Base-by-base conservation (phyloP, 2,329 filamentous ascomycete species). In the Sphaerulina musiva region DNA sequence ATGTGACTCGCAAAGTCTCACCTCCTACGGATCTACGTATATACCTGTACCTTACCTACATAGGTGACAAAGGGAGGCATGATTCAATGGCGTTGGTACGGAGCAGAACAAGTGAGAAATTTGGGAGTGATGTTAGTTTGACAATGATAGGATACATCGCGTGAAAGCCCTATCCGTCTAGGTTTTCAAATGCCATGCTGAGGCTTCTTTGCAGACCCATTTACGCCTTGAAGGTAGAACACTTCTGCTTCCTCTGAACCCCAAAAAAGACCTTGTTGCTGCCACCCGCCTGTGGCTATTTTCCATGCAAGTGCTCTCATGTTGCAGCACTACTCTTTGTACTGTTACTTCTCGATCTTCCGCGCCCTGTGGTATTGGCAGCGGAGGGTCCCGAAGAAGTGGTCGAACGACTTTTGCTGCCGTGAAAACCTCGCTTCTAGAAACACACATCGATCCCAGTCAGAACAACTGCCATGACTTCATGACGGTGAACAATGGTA, bases 111-210 rank as follows among this genome's bases (percentile, higher is more conserved):
- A 31, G 8, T 6, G 23, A 29, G 8, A n/a, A 14, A n/a, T 9
- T 8, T 46, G 14, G 31, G 8, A 23, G 29, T 39, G 32, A 44
- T 44, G 29, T 38, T 34, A 47, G 45, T 26, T 29, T 49, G 52
- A 52, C 29, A 48, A 51, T 55, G 54, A 50, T 60, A 60, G 54
- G 48, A 60, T 60, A 54, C 43, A 51, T 52, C 40, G 39, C 56
- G 40, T 54, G 53, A 55, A 58, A 49, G 55, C 5, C 56, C 56
- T 59, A 56, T 59, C 47, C 56, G 46, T 59, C 57, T 59, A 61
- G 59, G 55, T 56, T 49, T 58, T 57, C 54, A 57, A 56, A 60
- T 56, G 55, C 58, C 56, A 54, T 60, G 56, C 56, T 58, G 45
- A 50, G 51, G 53, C 55, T 54, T 54, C 51, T 47, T 57, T 45